Percentiles rank a stretch among this genome's conserved stretches.
Evolutionary conservation across 345 rosid species (phyloP).

Genomic region (Hibiscus tridactylites): DNA sequence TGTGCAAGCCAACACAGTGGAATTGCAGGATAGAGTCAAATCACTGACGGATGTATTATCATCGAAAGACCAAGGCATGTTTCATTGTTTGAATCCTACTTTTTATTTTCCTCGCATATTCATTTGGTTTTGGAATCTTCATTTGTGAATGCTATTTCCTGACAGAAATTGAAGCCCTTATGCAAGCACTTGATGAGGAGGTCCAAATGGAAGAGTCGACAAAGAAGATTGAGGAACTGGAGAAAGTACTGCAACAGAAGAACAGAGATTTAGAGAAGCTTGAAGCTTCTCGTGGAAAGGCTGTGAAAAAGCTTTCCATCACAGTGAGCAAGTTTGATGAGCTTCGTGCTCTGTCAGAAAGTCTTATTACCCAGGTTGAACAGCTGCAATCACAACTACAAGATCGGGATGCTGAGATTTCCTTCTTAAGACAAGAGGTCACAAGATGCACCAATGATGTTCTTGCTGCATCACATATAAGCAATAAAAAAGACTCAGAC

Average conservation of each 20-base stretch:
- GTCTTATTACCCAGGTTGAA: slow-evolving; percentile 76
- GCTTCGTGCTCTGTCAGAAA: slow-evolving; percentile 83
- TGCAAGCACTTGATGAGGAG: slow-evolving; percentile 98
- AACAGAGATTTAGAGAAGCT: slow-evolving; percentile 58
- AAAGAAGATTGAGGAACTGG: slow-evolving; percentile 50
- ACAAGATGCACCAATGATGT: slow-evolving; percentile 87
- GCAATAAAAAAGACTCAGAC: slow-evolving; percentile 43
- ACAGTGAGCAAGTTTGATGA: slow-evolving; percentile 88
- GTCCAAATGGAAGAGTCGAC: slow-evolving; percentile 74
- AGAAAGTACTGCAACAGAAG: slow-evolving; percentile 52
- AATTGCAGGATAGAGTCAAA: slow-evolving; percentile 48
- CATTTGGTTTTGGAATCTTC: neutral
- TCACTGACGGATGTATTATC: slow-evolving; percentile 41
- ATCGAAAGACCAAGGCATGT: slow-evolving; percentile 81
- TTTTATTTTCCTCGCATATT: slow-evolving; percentile 4
- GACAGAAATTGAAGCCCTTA: slow-evolving; percentile 82
- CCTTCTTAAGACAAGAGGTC: slow-evolving; percentile 95
- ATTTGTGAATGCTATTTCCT: slow-evolving; percentile 8
- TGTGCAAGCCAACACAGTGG: slow-evolving; percentile 35
- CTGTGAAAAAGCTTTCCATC: slow-evolving; percentile 67
- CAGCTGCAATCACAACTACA: slow-evolving; percentile 76
- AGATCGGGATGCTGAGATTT: slow-evolving; percentile 83
- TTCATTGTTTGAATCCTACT: slow-evolving; percentile 10
- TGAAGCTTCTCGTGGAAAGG: slow-evolving; percentile 76
- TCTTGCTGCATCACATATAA: slow-evolving; percentile 64